Conservation (phyloP, 176 grass and related monocot genomes). For the Oryza officinalis region DNA sequence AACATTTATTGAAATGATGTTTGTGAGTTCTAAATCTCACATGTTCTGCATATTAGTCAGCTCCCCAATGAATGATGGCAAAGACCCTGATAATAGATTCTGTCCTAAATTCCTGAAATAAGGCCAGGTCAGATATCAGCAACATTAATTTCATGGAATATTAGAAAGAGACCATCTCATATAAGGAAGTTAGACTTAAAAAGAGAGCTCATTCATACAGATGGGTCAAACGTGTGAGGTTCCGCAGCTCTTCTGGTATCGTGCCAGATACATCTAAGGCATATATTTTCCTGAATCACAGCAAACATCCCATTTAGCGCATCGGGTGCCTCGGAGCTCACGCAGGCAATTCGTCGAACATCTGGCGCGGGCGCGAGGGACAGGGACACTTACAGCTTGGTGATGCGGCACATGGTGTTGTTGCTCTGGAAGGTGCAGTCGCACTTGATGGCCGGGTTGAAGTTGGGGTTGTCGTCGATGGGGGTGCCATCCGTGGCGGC, state of each 20-base stretch:
- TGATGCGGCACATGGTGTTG: slow-evolving; percentile 66
- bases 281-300: slow-evolving; percentile 56
- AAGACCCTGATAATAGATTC: slow-evolving; percentile 66
- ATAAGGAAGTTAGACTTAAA: not conserved
- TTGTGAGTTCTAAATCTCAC: slow-evolving; percentile 36
- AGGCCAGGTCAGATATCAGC: not conserved
- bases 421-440: slow-evolving; percentile 52
- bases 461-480: slow-evolving; percentile 33
- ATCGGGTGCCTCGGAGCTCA: not conserved
- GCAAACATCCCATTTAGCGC: not conserved
- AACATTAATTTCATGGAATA: not conserved
- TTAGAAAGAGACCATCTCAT: not conserved
- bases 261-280: slow-evolving; percentile 40
- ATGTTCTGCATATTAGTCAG: slow-evolving; percentile 69
- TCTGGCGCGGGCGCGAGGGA: not conserved
- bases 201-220: slow-evolving; percentile 47
- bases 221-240: slow-evolving; percentile 56
- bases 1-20: not conserved
- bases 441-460: slow-evolving; percentile 77
- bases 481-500: slow-evolving; percentile 48
- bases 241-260: slow-evolving; percentile 64
- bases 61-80: slow-evolving; percentile 73
- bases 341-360: slow-evolving; percentile 16
- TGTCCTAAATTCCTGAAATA: slow-evolving; percentile 57
- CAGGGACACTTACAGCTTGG: slow-evolving; percentile 42